These are phyloP conservation scores for Xylaria digitata DNA, from an alignment of 2,329 filamentous ascomycete genomes.

Conservation along the genomic window DNA sequence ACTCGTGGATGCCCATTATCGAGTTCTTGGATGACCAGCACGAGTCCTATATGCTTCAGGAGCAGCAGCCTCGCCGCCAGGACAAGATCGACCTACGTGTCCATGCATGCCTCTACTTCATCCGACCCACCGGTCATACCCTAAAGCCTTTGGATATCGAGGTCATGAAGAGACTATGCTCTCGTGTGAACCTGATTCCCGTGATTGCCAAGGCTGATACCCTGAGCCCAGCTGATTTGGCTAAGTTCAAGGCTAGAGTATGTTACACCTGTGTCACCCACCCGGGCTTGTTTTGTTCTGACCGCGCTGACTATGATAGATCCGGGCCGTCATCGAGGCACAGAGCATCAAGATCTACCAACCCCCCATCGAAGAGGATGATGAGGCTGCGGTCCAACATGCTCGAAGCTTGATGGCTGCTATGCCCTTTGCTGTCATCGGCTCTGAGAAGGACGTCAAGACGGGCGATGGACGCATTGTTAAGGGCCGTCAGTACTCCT, in stretches of 20 bases:
- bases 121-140: constrained; percentile 97
- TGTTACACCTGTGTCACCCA: constrained; percentile 50
- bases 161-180: constrained; percentile 99
- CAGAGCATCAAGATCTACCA: constrained; percentile 99
- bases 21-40: constrained; percentile 99
- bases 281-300: constrained; percentile 5
- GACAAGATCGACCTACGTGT: constrained; percentile 99
- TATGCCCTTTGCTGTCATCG: constrained; percentile 99
- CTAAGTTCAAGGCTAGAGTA: constrained; percentile 95
- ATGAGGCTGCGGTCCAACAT: constrained; percentile 94
- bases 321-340: constrained; percentile 93
- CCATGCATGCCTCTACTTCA: constrained; percentile 98
- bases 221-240: constrained; percentile 89
- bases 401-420: constrained; percentile 93
- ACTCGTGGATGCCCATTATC: constrained; percentile 99
- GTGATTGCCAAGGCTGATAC: constrained; percentile 99
- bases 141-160: constrained; percentile 99
- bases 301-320: constrained; percentile 62
- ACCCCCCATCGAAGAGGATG: constrained; percentile 96
- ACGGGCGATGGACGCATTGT: constrained; percentile 94
- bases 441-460: constrained; percentile 99
- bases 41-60: constrained; percentile 99
- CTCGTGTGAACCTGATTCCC: constrained; percentile 97
- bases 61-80: constrained; percentile 96
- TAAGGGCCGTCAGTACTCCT: constrained; percentile 98